A percentile compares a stretch with the other conserved stretches of the same genome.
Conservation (phyloP, 495 filamentous ascomycete species). For the Coniosporium apollinis region DNA sequence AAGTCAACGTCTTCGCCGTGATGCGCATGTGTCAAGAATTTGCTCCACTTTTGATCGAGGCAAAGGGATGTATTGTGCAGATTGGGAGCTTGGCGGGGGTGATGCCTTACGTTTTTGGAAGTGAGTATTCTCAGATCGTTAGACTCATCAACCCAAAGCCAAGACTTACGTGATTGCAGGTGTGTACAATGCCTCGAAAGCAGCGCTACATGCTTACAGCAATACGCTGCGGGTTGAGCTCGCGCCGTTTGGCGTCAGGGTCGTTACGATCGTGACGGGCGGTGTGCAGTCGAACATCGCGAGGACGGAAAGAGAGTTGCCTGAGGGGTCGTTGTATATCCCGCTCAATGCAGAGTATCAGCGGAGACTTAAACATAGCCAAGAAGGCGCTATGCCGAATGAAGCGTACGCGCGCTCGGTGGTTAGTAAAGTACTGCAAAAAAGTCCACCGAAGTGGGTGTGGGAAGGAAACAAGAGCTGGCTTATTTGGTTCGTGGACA, state of each 20-base stretch:
- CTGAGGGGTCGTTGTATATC: constrained; percentile 32
- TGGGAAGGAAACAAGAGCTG: constrained; percentile 34
- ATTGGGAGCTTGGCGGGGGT: constrained; percentile 40
- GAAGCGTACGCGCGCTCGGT: constrained; percentile 39
- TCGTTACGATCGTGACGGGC: constrained; percentile 38
- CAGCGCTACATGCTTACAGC: constrained; percentile 42
- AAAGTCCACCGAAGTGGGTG: constrained; percentile 31
- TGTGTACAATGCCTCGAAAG: constrained; percentile 48
- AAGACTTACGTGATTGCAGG: constrained; percentile 22
- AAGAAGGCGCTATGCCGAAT: constrained; percentile 35
- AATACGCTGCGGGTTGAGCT: constrained; percentile 43
- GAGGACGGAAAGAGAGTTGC: constrained; percentile 31
- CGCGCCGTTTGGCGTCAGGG: constrained; percentile 28
- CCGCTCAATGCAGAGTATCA: constrained; percentile 35
- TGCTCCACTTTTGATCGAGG: constrained; percentile 37
- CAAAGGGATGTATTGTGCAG: constrained; percentile 44
- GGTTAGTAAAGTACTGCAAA: constrained; percentile 34
- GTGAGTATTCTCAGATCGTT: too few relatives aligned
- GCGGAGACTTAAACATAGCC: constrained; percentile 36
- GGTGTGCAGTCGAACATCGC: constrained; percentile 44
- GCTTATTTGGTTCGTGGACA: constrained; percentile 33
- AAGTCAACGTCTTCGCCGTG: constrained; percentile 42
- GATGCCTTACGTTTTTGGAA: constrained; percentile 25
- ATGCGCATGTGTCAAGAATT: constrained; percentile 44
- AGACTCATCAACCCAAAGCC: too few relatives aligned